Evolutionary conservation across 257 asterid genomes (phyloP).

Genomic region (Solanum chiquidenum): DNA sequence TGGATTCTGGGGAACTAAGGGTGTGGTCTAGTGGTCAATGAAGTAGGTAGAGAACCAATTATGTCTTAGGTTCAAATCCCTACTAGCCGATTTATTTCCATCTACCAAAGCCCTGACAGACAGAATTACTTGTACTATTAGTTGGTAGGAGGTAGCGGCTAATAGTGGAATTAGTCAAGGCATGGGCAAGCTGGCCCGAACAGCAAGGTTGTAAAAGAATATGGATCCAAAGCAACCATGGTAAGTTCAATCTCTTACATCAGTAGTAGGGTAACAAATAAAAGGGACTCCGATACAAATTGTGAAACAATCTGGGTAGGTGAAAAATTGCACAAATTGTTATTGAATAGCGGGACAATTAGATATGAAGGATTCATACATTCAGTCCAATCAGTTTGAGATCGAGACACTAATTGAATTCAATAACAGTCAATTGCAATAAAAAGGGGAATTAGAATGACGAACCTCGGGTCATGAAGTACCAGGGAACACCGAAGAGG

Average conservation of each 20-base stretch:
- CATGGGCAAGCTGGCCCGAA: background rate
- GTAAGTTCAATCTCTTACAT: slow-evolving; percentile 30
- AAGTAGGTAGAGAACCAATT: background rate
- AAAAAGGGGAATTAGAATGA: background rate
- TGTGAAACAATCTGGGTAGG: background rate
- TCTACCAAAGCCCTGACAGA: background rate
- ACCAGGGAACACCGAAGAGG: slow-evolving; percentile 80
- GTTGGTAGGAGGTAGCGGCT: background rate
- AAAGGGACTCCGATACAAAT: background rate
- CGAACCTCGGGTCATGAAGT: slow-evolving; percentile 70
- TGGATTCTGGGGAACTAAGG: slow-evolving; percentile 28
- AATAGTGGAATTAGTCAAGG: background rate
- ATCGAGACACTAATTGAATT: background rate
- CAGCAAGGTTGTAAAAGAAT: background rate
- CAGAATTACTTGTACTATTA: background rate
- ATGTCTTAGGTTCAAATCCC: background rate
- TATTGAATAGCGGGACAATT: background rate
- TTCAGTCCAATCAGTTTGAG: background rate
- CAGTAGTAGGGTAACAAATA: background rate
- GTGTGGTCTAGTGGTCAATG: background rate
- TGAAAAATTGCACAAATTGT: background rate
- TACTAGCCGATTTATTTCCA: background rate
- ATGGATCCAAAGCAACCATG: slow-evolving; percentile 32
- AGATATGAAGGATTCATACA: background rate
- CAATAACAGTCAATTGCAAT: background rate